These are phyloP conservation scores for Penicillium canariense DNA, from an alignment of 495 filamentous ascomycete genomes.

Conservation along the genomic window DNA sequence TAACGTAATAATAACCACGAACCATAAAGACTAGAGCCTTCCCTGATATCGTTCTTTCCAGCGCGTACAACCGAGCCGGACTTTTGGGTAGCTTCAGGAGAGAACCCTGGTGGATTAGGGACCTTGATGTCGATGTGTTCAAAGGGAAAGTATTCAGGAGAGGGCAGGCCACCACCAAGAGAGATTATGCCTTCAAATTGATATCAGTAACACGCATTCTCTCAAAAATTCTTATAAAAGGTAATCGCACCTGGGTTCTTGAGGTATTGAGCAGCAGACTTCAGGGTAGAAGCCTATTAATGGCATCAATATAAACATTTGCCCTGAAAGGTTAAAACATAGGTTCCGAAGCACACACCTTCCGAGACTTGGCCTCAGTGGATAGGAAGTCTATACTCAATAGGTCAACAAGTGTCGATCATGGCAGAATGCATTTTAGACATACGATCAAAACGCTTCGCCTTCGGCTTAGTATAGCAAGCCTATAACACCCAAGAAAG, in stretches of 20 bases:
- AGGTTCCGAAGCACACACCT: slow-evolving; percentile 25
- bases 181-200: slow-evolving; percentile 61
- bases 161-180: slow-evolving; percentile 88
- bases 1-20: slow-evolving; percentile 10
- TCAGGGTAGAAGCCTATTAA: slow-evolving; percentile 61
- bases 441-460: slow-evolving; percentile 84
- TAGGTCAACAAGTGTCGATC: background rate
- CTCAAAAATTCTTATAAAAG: too few species aligned
- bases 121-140: slow-evolving; percentile 67
- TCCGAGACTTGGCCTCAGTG: slow-evolving; percentile 41
- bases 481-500: slow-evolving; percentile 25
- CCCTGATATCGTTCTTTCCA: slow-evolving; percentile 77
- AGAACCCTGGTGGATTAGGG: slow-evolving; percentile 64
- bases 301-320: background rate
- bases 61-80: slow-evolving; percentile 56
- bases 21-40: slow-evolving; percentile 62
- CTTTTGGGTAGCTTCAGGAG: slow-evolving; percentile 57
- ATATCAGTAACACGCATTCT: background rate
- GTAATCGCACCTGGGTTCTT: slow-evolving; percentile 58
- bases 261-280: slow-evolving; percentile 72
- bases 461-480: slow-evolving; percentile 66
- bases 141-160: slow-evolving; percentile 85
- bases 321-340: slow-evolving; percentile 1
- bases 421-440: slow-evolving; percentile 15
- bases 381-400: slow-evolving; percentile 34